Evolutionary conservation across 1,284 basidiomycete genomes (phyloP).

Genomic region (Cryptococcus maquisensis): DNA sequence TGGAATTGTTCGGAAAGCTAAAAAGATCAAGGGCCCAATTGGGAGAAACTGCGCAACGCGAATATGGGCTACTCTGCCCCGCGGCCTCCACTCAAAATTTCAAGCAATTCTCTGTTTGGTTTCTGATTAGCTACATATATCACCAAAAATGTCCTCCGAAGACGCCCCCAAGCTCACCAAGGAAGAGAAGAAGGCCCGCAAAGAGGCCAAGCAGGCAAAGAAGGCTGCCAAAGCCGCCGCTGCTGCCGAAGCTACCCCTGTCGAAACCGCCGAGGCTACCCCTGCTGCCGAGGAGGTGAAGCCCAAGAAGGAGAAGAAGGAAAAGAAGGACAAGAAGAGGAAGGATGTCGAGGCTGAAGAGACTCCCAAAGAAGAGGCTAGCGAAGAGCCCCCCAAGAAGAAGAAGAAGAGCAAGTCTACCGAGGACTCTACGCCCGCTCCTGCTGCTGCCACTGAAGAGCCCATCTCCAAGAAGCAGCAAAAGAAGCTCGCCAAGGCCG

Average conservation of each 20-base stretch:
- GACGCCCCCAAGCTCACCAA: constrained; percentile 34
- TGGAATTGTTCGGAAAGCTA: too few species aligned
- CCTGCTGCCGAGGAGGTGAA: constrained; percentile 3
- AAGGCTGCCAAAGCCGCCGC: constrained; percentile 22
- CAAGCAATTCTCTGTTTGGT: neutral
- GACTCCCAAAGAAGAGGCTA: constrained; percentile 5
- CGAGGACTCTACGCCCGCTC: constrained; percentile 27
- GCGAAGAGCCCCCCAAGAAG: constrained; percentile 17
- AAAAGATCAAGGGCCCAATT: too few species aligned
- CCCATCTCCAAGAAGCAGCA: constrained; percentile 41
- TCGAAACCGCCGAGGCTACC: constrained; percentile 11
- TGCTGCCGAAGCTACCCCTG: constrained; percentile 1
- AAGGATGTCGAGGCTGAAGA: constrained; percentile 32
- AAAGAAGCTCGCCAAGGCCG: constrained; percentile 41
- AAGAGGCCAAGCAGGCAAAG: constrained; percentile 23
- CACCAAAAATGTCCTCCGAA: constrained; percentile 29
- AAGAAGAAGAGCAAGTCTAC: constrained; percentile 41
- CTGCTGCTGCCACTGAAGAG: constrained; percentile 16
- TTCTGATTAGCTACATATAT: neutral
- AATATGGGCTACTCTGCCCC: neutral
- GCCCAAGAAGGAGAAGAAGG: constrained; percentile 31
- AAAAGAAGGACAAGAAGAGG: constrained; percentile 35
- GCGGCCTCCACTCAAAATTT: neutral
- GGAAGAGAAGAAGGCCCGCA: constrained; percentile 39
- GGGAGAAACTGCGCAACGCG: too few species aligned